A percentile compares a stretch with the other conserved stretches of the same genome.
phyloP scores from a whole-genome alignment of 1,284 basidiomycete species.

The Phaffia rhodozyma region DNA sequence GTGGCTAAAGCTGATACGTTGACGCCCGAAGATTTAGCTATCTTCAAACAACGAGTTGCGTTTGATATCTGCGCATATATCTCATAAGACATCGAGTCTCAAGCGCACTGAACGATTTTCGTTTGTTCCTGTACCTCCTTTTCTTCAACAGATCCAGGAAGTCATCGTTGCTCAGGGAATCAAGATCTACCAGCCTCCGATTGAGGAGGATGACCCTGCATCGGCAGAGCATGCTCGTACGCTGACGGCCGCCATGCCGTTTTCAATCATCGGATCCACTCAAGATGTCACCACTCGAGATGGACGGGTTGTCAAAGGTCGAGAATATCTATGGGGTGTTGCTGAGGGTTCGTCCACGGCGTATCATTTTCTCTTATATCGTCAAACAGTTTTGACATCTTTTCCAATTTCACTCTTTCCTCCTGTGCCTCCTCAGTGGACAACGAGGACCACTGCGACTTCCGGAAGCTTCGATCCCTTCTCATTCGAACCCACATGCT shows the following conservation, averaged over 20 bases:
- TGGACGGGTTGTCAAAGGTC: conserved; percentile 87
- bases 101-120: neutral
- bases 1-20: conserved; percentile 94
- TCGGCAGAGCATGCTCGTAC: conserved; percentile 80
- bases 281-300: conserved; percentile 85
- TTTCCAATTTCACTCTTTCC: neutral
- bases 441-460: conserved; percentile 98
- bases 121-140: conserved; percentile 10
- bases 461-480: conserved; percentile 91
- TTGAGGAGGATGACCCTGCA: conserved; percentile 80
- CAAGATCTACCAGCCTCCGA: conserved; percentile 83
- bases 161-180: conserved; percentile 85
- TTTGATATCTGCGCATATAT: neutral
- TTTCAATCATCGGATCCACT: conserved; percentile 95
- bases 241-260: conserved; percentile 83
- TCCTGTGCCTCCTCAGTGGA: conserved; percentile 52
- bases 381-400: neutral
- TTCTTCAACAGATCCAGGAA: conserved; percentile 58
- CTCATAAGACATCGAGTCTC: conserved; percentile 8
- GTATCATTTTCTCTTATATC: neutral
- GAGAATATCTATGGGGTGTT: conserved; percentile 99
- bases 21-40: conserved; percentile 77
- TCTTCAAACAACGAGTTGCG: conserved; percentile 55
- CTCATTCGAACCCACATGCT: conserved; percentile 98
- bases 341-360: conserved; percentile 59